Percentiles rank a stretch among this genome's conserved stretches.
These are phyloP conservation scores for Ophiosphaerella korrae DNA, from an alignment of 2,329 filamentous ascomycete species.

Conservation along the genomic window DNA sequence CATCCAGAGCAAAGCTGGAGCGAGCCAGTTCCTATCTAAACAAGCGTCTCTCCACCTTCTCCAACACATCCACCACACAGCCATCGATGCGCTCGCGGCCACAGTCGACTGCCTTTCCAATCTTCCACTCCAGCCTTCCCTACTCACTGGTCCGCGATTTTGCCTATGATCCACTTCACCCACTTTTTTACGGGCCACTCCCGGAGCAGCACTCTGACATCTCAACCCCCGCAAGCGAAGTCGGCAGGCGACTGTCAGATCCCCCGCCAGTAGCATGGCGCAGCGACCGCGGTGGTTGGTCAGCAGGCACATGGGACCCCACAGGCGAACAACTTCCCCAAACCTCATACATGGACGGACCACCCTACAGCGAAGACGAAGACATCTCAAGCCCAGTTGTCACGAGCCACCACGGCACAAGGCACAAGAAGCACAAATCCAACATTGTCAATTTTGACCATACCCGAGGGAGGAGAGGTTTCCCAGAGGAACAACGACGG, in stretches of 20 bases:
- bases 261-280: constrained; percentile 75
- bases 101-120: constrained; percentile 78
- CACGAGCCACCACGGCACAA: constrained; percentile 66
- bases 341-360: constrained; percentile 78
- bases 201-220: constrained; percentile 77
- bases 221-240: constrained; percentile 84
- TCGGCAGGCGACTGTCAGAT: constrained; percentile 77
- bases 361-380: constrained; percentile 94
- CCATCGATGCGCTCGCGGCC: constrained; percentile 71
- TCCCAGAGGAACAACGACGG: constrained; percentile 52
- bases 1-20: constrained; percentile 61
- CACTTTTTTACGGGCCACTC: constrained; percentile 92
- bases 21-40: constrained; percentile 72
- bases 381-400: constrained; percentile 89
- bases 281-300: constrained; percentile 63
- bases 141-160: constrained; percentile 97
- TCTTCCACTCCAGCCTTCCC: constrained; percentile 81
- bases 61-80: constrained; percentile 49
- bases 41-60: constrained; percentile 84
- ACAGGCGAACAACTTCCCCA: constrained; percentile 73
- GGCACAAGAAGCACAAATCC: constrained; percentile 79
- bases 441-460: constrained; percentile 49
- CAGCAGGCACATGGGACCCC: constrained; percentile 59
- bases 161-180: constrained; percentile 82
- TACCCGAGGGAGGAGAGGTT: constrained; percentile 41